Evolutionary conservation across 441 rosid genomes (phyloP), one percentile per base, ranked within the genome.

Genomic region (Erodium moschatum): DNA sequence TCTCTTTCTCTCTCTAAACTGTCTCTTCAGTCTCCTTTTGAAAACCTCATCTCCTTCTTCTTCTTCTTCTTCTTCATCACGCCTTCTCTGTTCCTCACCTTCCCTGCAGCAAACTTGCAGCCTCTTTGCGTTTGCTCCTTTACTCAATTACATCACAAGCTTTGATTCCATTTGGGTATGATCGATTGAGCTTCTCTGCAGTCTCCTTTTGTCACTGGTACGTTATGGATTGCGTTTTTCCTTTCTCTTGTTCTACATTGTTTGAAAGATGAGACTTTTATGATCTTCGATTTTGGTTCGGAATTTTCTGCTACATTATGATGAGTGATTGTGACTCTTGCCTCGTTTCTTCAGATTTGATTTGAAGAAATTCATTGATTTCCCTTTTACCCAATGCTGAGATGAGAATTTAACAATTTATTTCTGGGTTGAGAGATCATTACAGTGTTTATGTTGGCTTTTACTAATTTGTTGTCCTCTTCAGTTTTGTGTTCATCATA

Each of bases 61-160:
- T 24, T 24, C 27, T 24, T 18, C 33, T 40, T 0, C 6, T 8
- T 78, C 92, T 78, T 65, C 86, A 78, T 80, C 86, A 85, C 91
- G 90, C 94, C 89, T 88, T 87, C 89, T 84, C 87, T 79, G 79
- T 73, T 73, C 66, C 62, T 52, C 60, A 66, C 65, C 56, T 67
- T 80, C 76, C 75, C 77, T 67, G 67, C 84, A 73, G 87, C 27
- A 24, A 24, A 24, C 27, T 24, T 24, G 27, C 27, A 79, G 84
- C 84, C 82, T 77, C 87, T 84, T 82, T 79, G 81, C 83, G 61
- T 15, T 27, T 27, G 40, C 68, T n/a, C 44, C 35, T 65, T 65
- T 35, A 42, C 40, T n/a, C 40, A 29, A 64, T 27, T 64, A 10
- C 18, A 15, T 48, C 40, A 27, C 35, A 63, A 63, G 42, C 65